Base-by-base conservation (phyloP, 306 rosid genomes). In the Biancaea sappan region DNA sequence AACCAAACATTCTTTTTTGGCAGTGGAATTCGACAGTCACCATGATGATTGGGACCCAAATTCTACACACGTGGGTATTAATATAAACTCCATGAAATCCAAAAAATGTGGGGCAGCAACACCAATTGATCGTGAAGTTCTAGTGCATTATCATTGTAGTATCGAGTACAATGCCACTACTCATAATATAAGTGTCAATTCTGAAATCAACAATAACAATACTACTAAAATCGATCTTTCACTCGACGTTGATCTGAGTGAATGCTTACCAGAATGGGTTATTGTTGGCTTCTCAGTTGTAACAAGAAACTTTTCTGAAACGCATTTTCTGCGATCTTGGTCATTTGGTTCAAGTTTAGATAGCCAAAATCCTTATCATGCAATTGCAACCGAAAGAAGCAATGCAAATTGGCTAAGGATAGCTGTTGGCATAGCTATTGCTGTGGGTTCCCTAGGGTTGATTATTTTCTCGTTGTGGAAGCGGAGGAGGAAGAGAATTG, bases 21-120 rank as follows among this genome's bases (percentile, higher is more conserved):
- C 78, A n/a, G 83, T 82, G 47, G 84, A 75, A 35, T 62, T 46
- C 26, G 84, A 75, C 31, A 44, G 37, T 40, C 35, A 18, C 61
- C 5, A n/a, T 1, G 63, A 78, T 43, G 0, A 24, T 1, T 38
- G 70, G 59, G 81, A 72, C 29, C 72, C 70, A 0, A 2, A 29
- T 13, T 11, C 25, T 8, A 1, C 22, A 9, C 81, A 83, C 25
- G 72, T 79, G 1, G 86, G 84, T 28, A 35, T 75, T 3, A 73
- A 79, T 29, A 21, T 79, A 25, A 79, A 75, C 73, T 57, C 67
- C 10, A 25, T 57, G 56, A 34, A 3, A 26, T 83, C 84, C 11
- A 31, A 35, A 0, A 4, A 12, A 37, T 66, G 54, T 3, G 43
- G 6, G 1, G 6, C 32, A 29, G 48, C 46, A 77, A n/a, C n/a